These are phyloP conservation scores for Macadamia tetraphylla DNA, from an alignment of 164 flowering plant genomes.

Conservation along the genomic window DNA sequence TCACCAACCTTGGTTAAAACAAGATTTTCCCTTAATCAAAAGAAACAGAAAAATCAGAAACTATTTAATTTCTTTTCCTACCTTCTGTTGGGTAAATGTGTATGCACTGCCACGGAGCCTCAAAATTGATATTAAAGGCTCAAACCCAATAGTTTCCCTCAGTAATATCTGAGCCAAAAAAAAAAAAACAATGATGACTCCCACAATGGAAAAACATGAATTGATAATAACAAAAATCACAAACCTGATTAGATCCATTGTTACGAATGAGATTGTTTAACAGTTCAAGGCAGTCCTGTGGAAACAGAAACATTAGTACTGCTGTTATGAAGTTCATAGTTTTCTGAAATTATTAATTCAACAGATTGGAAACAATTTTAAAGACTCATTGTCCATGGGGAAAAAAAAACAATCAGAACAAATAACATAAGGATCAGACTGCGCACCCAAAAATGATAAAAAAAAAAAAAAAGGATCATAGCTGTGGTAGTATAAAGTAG, in stretches of 20 bases:
- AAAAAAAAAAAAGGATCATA: background rate
- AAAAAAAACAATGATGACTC: slow-evolving; percentile 4
- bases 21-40: background rate
- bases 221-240: slow-evolving; percentile 6
- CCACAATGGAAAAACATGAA: background rate
- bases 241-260: slow-evolving; percentile 89
- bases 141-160: slow-evolving; percentile 94
- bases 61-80: slow-evolving; percentile 27
- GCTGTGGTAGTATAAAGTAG: too few species aligned
- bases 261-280: slow-evolving; percentile 83
- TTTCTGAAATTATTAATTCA: background rate
- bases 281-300: slow-evolving; percentile 92
- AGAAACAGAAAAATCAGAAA: slow-evolving; percentile 4
- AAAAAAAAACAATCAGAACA: background rate
- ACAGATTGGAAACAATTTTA: background rate
- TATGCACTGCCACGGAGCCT: slow-evolving; percentile 73
- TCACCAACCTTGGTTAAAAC: too few species aligned
- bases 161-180: slow-evolving; percentile 52
- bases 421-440: background rate
- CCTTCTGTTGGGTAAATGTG: slow-evolving; percentile 96
- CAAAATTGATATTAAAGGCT: slow-evolving; percentile 72
- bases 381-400: background rate
- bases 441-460: background rate
- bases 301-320: slow-evolving; percentile 2
- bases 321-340: background rate